These are phyloP conservation scores for Epichloe scottii DNA, from an alignment of 2,329 filamentous ascomycete genomes.

Conservation along the genomic window DNA sequence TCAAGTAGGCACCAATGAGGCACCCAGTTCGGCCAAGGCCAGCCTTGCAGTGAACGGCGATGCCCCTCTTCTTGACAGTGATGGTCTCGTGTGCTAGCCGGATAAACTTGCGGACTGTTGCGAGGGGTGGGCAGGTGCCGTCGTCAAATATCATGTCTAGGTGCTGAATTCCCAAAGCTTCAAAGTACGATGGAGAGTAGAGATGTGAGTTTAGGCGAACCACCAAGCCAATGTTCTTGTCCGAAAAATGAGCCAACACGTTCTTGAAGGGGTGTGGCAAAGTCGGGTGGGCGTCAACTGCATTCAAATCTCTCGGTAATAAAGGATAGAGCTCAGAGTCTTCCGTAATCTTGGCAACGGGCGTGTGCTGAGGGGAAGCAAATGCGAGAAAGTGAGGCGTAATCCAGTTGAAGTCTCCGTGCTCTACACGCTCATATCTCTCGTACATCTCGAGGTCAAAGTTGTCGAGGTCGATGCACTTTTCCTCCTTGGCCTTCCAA, in stretches of 20 bases:
- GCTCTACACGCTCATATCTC: conserved; percentile 86
- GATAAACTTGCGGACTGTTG: conserved; percentile 88
- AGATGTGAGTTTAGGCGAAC: conserved; percentile 91
- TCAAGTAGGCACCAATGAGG: conserved; percentile 91
- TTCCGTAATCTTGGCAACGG: conserved; percentile 58
- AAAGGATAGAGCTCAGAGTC: conserved; percentile 61
- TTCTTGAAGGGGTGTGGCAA: conserved; percentile 90
- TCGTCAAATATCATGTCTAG: conserved; percentile 99
- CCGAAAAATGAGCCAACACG: conserved; percentile 77
- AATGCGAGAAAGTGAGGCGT: conserved; percentile 92
- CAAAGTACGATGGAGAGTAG: conserved; percentile 96
- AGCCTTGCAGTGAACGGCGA: conserved; percentile 97
- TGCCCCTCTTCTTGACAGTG: conserved; percentile 76
- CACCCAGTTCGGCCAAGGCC: conserved; percentile 91
- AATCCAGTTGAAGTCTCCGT: conserved; percentile 99
- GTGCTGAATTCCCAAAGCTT: conserved; percentile 85
- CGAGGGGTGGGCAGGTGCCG: conserved; percentile 82
- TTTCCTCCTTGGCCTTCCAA: conserved; percentile 96
- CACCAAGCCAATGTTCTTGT: conserved; percentile 81
- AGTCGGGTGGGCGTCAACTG: conserved; percentile 55
- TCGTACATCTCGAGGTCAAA: conserved; percentile 98
- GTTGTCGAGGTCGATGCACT: conserved; percentile 78
- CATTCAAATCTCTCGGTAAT: conserved; percentile 64
- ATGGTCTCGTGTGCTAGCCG: conserved; percentile 92
- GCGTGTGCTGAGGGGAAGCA: conserved; percentile 79